Evolutionary conservation across 345 rosid species (phyloP).

Genomic region (Salix brachista): DNA sequence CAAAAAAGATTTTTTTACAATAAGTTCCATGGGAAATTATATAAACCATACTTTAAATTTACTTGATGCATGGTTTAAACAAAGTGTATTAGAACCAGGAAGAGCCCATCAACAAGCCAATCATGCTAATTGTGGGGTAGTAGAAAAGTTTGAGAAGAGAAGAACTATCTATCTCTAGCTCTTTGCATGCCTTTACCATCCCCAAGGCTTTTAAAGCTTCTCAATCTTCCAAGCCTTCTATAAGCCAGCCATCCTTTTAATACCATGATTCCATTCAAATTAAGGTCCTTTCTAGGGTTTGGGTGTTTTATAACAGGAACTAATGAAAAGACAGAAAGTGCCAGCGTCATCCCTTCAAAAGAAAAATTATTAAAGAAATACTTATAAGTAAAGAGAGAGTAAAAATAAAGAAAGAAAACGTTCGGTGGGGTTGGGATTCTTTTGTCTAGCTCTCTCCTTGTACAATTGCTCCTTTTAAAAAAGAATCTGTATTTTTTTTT

Average conservation of each 20-base stretch:
- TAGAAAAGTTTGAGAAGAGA: constrained; percentile 28
- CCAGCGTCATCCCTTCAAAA: constrained; percentile 32
- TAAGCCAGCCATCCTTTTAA: constrained; percentile 29
- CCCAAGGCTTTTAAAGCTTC: constrained; percentile 19
- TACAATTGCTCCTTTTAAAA: background rate
- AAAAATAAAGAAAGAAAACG: background rate
- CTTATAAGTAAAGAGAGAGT: background rate
- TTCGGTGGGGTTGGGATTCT: constrained; percentile 4
- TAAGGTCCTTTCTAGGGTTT: constrained; percentile 48
- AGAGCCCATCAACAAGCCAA: constrained; percentile 22
- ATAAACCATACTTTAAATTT: background rate
- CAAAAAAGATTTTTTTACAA: background rate
- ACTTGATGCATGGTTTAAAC: constrained; percentile 3
- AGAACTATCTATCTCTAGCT: background rate
- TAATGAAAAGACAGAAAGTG: constrained; percentile 44
- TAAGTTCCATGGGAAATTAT: background rate
- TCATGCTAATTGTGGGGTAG: constrained; percentile 33
- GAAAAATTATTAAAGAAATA: constrained; percentile 18
- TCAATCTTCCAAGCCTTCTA: constrained; percentile 1
- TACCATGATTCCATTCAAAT: constrained; percentile 37
- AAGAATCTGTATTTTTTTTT: background rate
- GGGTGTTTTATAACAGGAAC: constrained; percentile 57
- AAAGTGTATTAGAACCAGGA: background rate
- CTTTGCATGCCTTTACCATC: constrained; percentile 15
- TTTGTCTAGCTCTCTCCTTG: background rate